Evolutionary conservation across 2,329 filamentous ascomycete species (phyloP).

Genomic region (Colletotrichum tanaceti): DNA sequence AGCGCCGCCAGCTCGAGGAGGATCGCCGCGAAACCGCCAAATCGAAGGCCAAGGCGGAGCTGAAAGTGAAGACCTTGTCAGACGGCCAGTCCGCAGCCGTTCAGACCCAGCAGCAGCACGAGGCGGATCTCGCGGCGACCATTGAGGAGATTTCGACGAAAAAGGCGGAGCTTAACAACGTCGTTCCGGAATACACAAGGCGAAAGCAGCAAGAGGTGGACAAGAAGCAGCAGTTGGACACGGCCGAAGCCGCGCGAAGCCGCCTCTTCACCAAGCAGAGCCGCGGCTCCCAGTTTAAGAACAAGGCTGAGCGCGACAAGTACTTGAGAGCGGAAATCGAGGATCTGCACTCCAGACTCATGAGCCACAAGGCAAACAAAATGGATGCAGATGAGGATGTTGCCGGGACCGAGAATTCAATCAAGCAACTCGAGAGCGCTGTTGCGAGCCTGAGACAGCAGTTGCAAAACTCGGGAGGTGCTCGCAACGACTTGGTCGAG

Average conservation of each 20-base stretch:
- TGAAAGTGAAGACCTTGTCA: constrained; percentile 83
- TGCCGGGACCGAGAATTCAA: constrained; percentile 74
- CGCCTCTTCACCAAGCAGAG: constrained; percentile 93
- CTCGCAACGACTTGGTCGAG: constrained; percentile 77
- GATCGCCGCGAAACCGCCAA: constrained; percentile 87
- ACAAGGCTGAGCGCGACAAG: constrained; percentile 86
- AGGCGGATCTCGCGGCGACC: constrained; percentile 77
- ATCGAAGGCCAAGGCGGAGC: constrained; percentile 83
- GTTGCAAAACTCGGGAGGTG: constrained; percentile 82
- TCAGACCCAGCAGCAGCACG: constrained; percentile 76
- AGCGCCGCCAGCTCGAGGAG: constrained; percentile 88
- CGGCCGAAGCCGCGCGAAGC: constrained; percentile 78
- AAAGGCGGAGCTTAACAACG: constrained; percentile 77
- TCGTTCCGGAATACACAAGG: constrained; percentile 82
- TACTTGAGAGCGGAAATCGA: constrained; percentile 85
- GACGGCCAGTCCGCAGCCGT: constrained; percentile 85
- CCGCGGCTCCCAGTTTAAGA: constrained; percentile 86
- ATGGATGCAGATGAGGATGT: constrained; percentile 89
- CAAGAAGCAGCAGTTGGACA: constrained; percentile 77
- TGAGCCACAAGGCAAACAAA: constrained; percentile 84
- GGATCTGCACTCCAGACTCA: constrained; percentile 80
- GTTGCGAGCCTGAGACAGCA: constrained; percentile 76
- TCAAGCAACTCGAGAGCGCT: constrained; percentile 77
- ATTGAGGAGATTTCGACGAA: constrained; percentile 79
- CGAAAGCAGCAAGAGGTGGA: constrained; percentile 79